Evolutionary conservation across 179 eudicot genomes (phyloP).

Genomic region (Drosera spatulata): DNA sequence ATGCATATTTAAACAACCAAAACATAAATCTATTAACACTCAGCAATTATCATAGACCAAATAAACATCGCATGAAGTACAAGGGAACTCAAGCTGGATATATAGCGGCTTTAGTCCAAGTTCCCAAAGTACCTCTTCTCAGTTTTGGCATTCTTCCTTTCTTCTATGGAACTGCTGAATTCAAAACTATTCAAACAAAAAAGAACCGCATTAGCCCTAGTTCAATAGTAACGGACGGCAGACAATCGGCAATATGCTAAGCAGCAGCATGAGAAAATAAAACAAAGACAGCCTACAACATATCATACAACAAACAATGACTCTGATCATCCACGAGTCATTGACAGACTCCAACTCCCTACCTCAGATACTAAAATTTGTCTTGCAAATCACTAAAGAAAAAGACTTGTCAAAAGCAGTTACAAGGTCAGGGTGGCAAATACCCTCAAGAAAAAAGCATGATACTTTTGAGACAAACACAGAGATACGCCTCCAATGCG

Average conservation of each 20-base stretch:
- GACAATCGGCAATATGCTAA: not conserved
- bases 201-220: slow-evolving; percentile 1
- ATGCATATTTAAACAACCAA: slow-evolving; percentile 4
- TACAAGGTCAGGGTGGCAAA: too few relatives aligned
- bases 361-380: too few relatives aligned
- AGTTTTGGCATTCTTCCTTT: slow-evolving; percentile 30
- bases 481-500: too few relatives aligned
- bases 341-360: too few relatives aligned
- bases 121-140: slow-evolving; percentile 26
- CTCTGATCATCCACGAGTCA: too few relatives aligned
- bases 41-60: not conserved
- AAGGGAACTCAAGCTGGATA: not conserved
- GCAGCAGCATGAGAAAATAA: not conserved
- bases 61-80: not conserved
- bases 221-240: not conserved
- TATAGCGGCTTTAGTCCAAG: not conserved
- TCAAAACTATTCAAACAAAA: slow-evolving; percentile 28
- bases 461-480: too few relatives aligned
- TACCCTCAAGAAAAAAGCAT: too few relatives aligned
- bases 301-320: too few relatives aligned
- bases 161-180: slow-evolving; percentile 44
- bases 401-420: too few relatives aligned
- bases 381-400: too few relatives aligned
- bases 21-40: not conserved
- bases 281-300: too few relatives aligned